Conservation (phyloP, 495 filamentous ascomycete species). For the Zalerion maritima region DNA sequence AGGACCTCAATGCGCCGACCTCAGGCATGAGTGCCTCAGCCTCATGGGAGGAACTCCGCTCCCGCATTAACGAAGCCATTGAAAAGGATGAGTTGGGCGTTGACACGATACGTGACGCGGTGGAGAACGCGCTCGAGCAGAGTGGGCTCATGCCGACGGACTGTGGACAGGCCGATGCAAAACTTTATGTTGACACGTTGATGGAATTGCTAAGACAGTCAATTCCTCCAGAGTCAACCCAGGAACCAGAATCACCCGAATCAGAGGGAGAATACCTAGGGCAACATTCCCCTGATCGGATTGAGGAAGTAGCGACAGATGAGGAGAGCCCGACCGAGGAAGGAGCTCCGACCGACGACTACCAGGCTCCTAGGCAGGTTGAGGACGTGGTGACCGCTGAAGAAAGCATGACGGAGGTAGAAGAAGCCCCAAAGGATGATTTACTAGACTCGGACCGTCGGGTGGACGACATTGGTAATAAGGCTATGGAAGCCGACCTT, state of each 20-base stretch:
- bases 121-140: constrained; percentile 28
- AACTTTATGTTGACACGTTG: constrained; percentile 24
- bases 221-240: constrained; percentile 4
- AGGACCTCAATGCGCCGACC: constrained; percentile 10
- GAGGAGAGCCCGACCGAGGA: constrained; percentile 6
- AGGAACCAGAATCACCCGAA: constrained; percentile 8
- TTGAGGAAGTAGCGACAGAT: constrained; percentile 1
- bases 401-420: constrained; percentile 9
- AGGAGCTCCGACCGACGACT: constrained; percentile 6
- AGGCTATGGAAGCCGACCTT: constrained; percentile 1
- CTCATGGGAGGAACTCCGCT: constrained; percentile 38
- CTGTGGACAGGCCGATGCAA: constrained; percentile 18
- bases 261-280: constrained; percentile 7
- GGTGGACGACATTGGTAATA: constrained; percentile 1
- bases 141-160: constrained; percentile 25
- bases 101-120: constrained; percentile 24
- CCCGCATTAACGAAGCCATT: constrained; percentile 38
- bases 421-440: constrained; percentile 10
- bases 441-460: constrained; percentile 1
- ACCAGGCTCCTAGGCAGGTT: not conserved
- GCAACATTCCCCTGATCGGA: constrained; percentile 8
- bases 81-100: constrained; percentile 37
- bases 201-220: constrained; percentile 21
- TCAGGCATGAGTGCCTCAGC: constrained; percentile 13
- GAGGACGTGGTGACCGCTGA: constrained; percentile 1